Conservation (phyloP, 805 yeast species). For the Hanseniaspora hatyaiensis region DNA sequence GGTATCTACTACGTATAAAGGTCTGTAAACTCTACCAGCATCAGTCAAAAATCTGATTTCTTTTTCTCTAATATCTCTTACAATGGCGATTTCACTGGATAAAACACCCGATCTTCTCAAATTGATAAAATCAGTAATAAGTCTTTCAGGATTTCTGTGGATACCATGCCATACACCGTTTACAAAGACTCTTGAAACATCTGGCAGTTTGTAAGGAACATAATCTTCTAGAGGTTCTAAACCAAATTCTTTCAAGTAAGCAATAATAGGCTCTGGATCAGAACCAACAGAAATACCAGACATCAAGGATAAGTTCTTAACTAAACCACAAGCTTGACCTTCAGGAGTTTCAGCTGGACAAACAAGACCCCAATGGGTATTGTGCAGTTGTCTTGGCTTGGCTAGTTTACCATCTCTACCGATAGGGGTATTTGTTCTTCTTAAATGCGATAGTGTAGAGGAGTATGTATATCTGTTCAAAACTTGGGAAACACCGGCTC, state of each 20-base stretch:
- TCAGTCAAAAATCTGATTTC: slow-evolving; percentile 94
- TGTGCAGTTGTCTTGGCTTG: slow-evolving; percentile 96
- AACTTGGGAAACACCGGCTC: slow-evolving; percentile 99
- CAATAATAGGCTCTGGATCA: slow-evolving; percentile 87
- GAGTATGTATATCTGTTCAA: slow-evolving; percentile 95
- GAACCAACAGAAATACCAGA: slow-evolving; percentile 96
- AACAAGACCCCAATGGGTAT: slow-evolving; percentile 98
- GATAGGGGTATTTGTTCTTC: slow-evolving; percentile 98
- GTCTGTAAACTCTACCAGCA: slow-evolving; percentile 97
- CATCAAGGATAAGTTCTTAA: slow-evolving; percentile 90
- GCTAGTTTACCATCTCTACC: slow-evolving; percentile 99
- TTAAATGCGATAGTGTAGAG: slow-evolving; percentile 94
- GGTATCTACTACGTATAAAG: slow-evolving; percentile 85
- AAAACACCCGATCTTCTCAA: slow-evolving; percentile 92
- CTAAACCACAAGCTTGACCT: slow-evolving; percentile 99
- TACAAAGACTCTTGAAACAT: slow-evolving; percentile 86
- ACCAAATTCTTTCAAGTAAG: slow-evolving; percentile 97
- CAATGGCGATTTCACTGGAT: slow-evolving; percentile 89
- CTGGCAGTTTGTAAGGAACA: slow-evolving; percentile 81
- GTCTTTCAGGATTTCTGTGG: slow-evolving; percentile 87
- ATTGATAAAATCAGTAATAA: slow-evolving; percentile 80
- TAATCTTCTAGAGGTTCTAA: slow-evolving; percentile 95
- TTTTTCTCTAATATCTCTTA: slow-evolving; percentile 91
- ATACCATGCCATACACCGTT: slow-evolving; percentile 99
- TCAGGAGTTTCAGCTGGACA: slow-evolving; percentile 99